These are phyloP conservation scores for Exophiala aquamarina DNA, from an alignment of 2,329 filamentous ascomycete species.

Conservation along the genomic window DNA sequence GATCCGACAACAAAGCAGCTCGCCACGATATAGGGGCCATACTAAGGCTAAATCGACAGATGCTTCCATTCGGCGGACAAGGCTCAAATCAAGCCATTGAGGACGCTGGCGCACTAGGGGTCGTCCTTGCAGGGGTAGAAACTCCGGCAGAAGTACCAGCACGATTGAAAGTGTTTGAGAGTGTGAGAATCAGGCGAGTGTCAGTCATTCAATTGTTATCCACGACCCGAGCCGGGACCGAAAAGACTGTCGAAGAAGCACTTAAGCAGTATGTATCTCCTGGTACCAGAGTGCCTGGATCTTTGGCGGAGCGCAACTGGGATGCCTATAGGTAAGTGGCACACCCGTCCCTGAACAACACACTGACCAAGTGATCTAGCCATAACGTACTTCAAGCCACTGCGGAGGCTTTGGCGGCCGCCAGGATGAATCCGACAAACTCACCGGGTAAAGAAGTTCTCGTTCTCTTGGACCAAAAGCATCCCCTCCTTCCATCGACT, in stretches of 20 bases:
- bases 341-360: too few species aligned
- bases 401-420: not conserved
- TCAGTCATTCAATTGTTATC: constrained; percentile 30
- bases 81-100: constrained; percentile 37
- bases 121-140: constrained; percentile 22
- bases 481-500: not conserved
- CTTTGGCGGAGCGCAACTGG: constrained; percentile 1
- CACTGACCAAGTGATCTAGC: not conserved
- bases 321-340: constrained; percentile 2
- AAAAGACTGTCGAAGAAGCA: constrained; percentile 25
- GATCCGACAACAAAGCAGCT: not conserved
- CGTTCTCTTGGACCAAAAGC: too few species aligned
- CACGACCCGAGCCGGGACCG: constrained; percentile 18
- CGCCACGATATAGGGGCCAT: not conserved
- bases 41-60: constrained; percentile 16
- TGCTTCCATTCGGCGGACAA: constrained; percentile 34
- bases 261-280: constrained; percentile 21
- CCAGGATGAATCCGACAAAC: not conserved
- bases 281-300: not conserved
- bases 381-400: constrained; percentile 3
- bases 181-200: constrained; percentile 26
- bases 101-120: constrained; percentile 34
- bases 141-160: constrained; percentile 17
- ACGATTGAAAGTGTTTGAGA: constrained; percentile 27
- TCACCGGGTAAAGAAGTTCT: not conserved